A percentile compares a stretch with the other conserved stretches of the same genome.
Conservation (phyloP, 441 rosid species). For the Pelargonium cotyledonis region DNA sequence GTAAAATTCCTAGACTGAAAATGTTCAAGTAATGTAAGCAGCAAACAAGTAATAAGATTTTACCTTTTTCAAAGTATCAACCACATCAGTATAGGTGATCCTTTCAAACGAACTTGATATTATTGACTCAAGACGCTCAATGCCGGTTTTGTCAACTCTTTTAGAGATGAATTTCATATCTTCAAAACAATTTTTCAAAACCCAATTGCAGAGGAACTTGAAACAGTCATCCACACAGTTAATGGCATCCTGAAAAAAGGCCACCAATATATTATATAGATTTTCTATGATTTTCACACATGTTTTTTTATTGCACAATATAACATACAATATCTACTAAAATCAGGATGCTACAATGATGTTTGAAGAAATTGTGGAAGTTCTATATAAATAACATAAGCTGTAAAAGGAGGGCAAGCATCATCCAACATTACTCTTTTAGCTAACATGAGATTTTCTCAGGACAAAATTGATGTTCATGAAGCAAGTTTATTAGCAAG, state of each 20-base stretch:
- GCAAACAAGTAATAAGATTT: slow-evolving; percentile 6
- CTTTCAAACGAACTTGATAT: slow-evolving; percentile 34
- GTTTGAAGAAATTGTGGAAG: no score
- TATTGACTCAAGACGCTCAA: slow-evolving; percentile 47
- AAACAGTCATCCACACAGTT: slow-evolving; percentile 65
- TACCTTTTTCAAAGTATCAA: slow-evolving; percentile 54
- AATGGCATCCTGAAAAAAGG: slow-evolving; percentile 63
- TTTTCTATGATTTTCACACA: not conserved
- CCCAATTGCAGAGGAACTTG: slow-evolving; percentile 70
- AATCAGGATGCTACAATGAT: no score
- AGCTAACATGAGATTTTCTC: no score
- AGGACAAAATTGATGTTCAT: no score
- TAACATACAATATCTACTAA: no score
- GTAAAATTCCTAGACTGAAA: not conserved
- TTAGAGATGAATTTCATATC: slow-evolving; percentile 60
- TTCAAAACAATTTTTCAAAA: slow-evolving; percentile 48
- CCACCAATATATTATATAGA: slow-evolving; percentile 16
- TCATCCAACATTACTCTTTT: not conserved
- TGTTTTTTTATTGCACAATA: no score
- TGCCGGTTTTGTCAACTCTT: slow-evolving; percentile 45
- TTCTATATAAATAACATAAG: no score
- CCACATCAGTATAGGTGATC: slow-evolving; percentile 56
- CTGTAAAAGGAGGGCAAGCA: not conserved
- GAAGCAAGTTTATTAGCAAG: no score
- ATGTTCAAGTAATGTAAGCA: not conserved